These are phyloP conservation scores for Fusarium praegraminearum DNA, from an alignment of 2,329 filamentous ascomycete species.

Conservation along the genomic window DNA sequence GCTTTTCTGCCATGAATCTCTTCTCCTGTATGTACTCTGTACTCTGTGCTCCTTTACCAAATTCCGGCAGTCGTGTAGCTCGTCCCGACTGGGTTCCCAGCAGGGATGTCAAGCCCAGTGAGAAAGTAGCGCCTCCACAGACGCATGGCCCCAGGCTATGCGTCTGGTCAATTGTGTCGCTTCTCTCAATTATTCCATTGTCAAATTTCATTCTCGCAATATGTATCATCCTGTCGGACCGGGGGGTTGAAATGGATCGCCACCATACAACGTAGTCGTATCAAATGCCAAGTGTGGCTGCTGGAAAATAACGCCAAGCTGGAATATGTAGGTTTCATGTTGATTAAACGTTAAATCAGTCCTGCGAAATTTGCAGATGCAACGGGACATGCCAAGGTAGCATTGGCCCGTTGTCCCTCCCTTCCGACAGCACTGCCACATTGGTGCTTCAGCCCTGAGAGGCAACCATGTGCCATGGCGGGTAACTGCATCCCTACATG, in stretches of 20 bases:
- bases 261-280: background rate
- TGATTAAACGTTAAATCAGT: conserved; percentile 18
- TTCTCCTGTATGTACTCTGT: conserved; percentile 21
- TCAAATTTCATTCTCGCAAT: conserved; percentile 27
- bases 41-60: conserved; percentile 23
- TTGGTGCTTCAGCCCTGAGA: conserved; percentile 38
- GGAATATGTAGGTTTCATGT: conserved; percentile 10
- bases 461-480: conserved; percentile 16
- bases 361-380: conserved; percentile 17
- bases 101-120: conserved; percentile 45
- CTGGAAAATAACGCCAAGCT: background rate
- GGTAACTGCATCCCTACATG: conserved; percentile 26
- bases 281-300: background rate
- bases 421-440: conserved; percentile 38
- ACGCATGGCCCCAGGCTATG: conserved; percentile 32
- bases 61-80: conserved; percentile 35
- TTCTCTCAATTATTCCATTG: conserved; percentile 21
- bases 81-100: conserved; percentile 28
- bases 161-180: conserved; percentile 29
- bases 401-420: conserved; percentile 29
- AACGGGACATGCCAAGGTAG: conserved; percentile 23
- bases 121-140: conserved; percentile 46
- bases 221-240: conserved; percentile 27
- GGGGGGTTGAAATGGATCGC: background rate
- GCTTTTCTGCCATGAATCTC: conserved; percentile 27